These are phyloP conservation scores for Crepidotus variabilis DNA, from an alignment of 768 basidiomycete species.

Conservation along the genomic window DNA sequence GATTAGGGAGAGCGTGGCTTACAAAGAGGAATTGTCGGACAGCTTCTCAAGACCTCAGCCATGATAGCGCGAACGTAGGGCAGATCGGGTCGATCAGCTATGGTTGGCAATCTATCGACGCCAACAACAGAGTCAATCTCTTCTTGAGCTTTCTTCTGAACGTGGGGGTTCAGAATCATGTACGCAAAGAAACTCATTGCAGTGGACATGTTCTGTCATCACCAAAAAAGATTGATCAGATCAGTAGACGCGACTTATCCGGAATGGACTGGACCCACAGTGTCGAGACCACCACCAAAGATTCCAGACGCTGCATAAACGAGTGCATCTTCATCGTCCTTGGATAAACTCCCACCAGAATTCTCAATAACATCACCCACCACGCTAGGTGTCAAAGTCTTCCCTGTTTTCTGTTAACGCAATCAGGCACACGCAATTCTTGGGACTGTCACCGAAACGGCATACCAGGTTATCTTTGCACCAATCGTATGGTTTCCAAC, in stretches of 20 bases:
- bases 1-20: constrained; percentile 2
- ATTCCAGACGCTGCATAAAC: no score
- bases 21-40: constrained; percentile 40
- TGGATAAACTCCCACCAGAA: no score
- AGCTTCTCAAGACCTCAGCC: constrained; percentile 45
- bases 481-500: constrained; percentile 30
- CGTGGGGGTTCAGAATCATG: constrained; percentile 39
- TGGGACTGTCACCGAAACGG: neutral
- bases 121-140: constrained; percentile 46
- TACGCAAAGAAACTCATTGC: constrained; percentile 44
- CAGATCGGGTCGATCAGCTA: constrained; percentile 38
- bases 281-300: no score
- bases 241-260: no score
- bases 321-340: no score
- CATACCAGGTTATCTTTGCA: constrained; percentile 43
- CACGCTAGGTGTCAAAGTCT: no score
- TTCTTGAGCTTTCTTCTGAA: constrained; percentile 45
- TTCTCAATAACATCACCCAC: no score
- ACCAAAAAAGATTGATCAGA: no score
- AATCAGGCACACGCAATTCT: no score
- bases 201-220: constrained; percentile 31
- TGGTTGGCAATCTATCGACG: constrained; percentile 30
- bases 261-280: no score
- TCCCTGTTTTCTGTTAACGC: no score
- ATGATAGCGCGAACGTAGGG: constrained; percentile 46